These are phyloP conservation scores for Macrophomina tecta DNA, from an alignment of 2,329 filamentous ascomycete genomes.

Conservation along the genomic window DNA sequence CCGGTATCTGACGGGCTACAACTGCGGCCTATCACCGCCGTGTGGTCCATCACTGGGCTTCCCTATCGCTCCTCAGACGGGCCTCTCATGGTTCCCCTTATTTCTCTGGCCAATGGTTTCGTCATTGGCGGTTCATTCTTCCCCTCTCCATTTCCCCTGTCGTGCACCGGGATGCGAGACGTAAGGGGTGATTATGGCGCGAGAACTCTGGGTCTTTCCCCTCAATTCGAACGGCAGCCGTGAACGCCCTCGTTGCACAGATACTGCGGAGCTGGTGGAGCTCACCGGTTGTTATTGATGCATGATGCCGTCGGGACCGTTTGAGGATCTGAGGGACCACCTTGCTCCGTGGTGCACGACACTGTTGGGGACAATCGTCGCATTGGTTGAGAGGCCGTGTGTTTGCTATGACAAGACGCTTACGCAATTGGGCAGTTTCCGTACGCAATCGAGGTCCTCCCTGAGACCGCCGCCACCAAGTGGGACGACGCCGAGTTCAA, in stretches of 20 bases:
- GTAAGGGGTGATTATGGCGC: slow-evolving; percentile 2
- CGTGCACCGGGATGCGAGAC: slow-evolving; percentile 16
- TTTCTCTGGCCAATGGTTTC: slow-evolving; percentile 5
- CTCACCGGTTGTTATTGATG: slow-evolving; percentile 20
- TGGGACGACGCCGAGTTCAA: slow-evolving; percentile 72
- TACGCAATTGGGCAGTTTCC: slow-evolving; percentile 65
- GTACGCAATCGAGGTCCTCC: slow-evolving; percentile 72
- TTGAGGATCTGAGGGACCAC: neutral
- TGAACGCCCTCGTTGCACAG: slow-evolving; percentile 16
- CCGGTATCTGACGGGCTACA: slow-evolving; percentile 3
- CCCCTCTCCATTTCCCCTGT: neutral
- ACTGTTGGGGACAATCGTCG: neutral
- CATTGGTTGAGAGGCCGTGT: neutral
- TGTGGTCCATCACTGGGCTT: slow-evolving; percentile 1
- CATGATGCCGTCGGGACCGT: slow-evolving; percentile 9
- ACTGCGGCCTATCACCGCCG: neutral
- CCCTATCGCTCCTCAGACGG: neutral
- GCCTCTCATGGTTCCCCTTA: neutral
- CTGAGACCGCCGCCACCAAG: slow-evolving; percentile 65
- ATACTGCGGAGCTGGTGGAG: slow-evolving; percentile 21
- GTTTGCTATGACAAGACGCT: slow-evolving; percentile 17
- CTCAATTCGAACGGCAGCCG: neutral
- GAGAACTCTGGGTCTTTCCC: neutral
- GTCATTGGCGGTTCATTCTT: neutral
- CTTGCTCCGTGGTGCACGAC: slow-evolving; percentile 11